Evolutionary conservation across 805 yeast species (phyloP), one percentile per base, ranked within the genome.

Genomic region (Hermanozyma aechmeae): DNA sequence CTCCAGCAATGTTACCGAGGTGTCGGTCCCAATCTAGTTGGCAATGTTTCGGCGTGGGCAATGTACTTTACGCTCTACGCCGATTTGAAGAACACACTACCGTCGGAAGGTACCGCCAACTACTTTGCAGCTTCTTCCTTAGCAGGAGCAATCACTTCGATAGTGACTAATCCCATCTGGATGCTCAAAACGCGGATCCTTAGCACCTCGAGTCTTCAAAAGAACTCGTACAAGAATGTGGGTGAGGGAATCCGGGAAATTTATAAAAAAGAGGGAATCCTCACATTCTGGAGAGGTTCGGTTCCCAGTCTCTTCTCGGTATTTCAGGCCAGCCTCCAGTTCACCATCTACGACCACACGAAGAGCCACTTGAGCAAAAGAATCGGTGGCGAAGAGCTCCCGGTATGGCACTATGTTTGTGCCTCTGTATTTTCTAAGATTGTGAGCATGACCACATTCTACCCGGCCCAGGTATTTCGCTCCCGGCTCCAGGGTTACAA

Each of bases 151-250:
- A 45, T 76, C 4, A 84, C 96, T 0, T 71, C 93, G 1, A 31
- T 84, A 0, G 24, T 82, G 11, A 87, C 98, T 1, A 92, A 86
- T 48, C 98, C 98, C 1, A 70, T 89, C 8, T 89, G 98, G 98
- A 95, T 92, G 2, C 51, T 92, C 13, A 92, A 92, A 53, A 92
- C 98, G 0, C 65, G 97, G 37, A 79, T 89, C 40, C 65, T 87
- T 44, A 75, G 86, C 13, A 70, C 72, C 2, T 54, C 70, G 2
- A 53, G 57, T 22, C 35, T 35, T 2, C 41, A 57, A 0, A 60
- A 62, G 0, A 67, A 66, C 11, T 77, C 83, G 0, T 84, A 85
- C 45, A 51, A 52, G 7, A 73, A 84, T 0, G 53, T 77, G 5
- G 8, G 45, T 13, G 73, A 74, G 34, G 93, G 94, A 1, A 43